These are phyloP conservation scores for Lumnitzera littorea DNA, from an alignment of 345 rosid species.

Conservation along the genomic window DNA sequence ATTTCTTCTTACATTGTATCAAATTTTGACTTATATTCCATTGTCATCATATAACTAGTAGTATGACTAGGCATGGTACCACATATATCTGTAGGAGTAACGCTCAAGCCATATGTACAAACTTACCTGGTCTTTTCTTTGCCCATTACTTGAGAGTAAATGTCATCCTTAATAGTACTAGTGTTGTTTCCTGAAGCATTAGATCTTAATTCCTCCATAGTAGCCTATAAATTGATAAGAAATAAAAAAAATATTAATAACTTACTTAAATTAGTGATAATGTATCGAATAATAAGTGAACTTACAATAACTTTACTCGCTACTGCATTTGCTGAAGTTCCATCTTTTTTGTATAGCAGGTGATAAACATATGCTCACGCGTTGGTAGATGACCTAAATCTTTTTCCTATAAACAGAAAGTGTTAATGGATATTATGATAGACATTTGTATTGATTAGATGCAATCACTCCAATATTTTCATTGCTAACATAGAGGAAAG, in stretches of 20 bases:
- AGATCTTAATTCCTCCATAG: neutral
- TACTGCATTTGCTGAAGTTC: neutral
- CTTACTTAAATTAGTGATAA: neutral
- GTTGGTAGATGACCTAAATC: neutral
- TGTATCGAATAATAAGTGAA: neutral
- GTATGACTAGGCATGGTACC: neutral
- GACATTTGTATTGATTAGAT: too few relatives aligned
- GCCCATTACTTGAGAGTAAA: slow-evolving; percentile 3
- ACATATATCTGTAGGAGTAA: neutral
- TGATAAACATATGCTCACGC: slow-evolving; percentile 2
- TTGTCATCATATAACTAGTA: neutral
- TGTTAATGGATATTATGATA: too few relatives aligned
- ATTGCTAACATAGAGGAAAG: too few relatives aligned
- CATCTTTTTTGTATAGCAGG: neutral
- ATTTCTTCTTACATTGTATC: neutral
- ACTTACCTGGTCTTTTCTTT: neutral
- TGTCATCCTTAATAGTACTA: neutral
- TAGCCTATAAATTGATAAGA: neutral
- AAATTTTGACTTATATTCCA: slow-evolving; percentile 1
- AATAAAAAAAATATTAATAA: neutral
- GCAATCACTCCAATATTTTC: too few relatives aligned
- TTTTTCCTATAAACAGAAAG: neutral
- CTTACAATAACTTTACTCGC: slow-evolving; percentile 1
- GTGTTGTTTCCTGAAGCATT: neutral
- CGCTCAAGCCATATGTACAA: neutral